Evolutionary conservation across 305 asterid species (phyloP).

Genomic region (Stenogyne calaminthoides): DNA sequence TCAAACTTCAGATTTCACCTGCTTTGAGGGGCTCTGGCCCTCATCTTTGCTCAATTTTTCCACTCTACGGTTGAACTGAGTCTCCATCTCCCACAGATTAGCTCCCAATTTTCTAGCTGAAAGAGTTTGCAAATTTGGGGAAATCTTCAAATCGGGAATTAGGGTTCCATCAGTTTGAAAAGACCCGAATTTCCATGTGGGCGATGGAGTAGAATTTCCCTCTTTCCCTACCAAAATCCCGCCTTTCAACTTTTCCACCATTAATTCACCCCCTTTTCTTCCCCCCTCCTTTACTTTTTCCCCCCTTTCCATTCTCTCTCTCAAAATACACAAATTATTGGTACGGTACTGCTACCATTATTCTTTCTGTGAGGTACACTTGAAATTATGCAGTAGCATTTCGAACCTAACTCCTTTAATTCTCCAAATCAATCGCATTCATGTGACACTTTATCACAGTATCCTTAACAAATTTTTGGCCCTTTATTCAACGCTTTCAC

Average conservation of each 20-base stretch:
- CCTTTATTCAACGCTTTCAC: constrained; percentile 39
- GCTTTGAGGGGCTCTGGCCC: constrained; percentile 34
- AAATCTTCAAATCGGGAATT: constrained; percentile 45
- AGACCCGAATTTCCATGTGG: constrained; percentile 71
- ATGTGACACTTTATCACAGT: constrained; percentile 27
- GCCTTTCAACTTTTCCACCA: constrained; percentile 59
- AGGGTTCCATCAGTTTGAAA: constrained; percentile 59
- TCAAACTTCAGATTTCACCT: constrained; percentile 36
- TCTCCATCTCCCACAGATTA: constrained; percentile 76
- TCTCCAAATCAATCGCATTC: constrained; percentile 28
- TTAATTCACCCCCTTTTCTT: constrained; percentile 38
- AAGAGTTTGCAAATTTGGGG: constrained; percentile 40
- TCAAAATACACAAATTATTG: neutral
- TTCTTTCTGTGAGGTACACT: neutral
- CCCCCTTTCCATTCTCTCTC: constrained; percentile 25
- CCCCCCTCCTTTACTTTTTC: constrained; percentile 31
- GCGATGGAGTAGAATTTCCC: constrained; percentile 75
- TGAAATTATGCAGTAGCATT: constrained; percentile 28
- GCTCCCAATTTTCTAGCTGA: constrained; percentile 87
- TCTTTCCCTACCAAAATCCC: constrained; percentile 66
- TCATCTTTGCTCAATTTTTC: constrained; percentile 37
- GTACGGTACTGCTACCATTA: constrained; percentile 19
- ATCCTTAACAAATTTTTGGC: neutral
- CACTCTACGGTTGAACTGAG: constrained; percentile 28
- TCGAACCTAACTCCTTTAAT: constrained; percentile 10